These are phyloP conservation scores for Vaccinium macrocarpon DNA, from an alignment of 148 eudicot species.

Conservation along the genomic window DNA sequence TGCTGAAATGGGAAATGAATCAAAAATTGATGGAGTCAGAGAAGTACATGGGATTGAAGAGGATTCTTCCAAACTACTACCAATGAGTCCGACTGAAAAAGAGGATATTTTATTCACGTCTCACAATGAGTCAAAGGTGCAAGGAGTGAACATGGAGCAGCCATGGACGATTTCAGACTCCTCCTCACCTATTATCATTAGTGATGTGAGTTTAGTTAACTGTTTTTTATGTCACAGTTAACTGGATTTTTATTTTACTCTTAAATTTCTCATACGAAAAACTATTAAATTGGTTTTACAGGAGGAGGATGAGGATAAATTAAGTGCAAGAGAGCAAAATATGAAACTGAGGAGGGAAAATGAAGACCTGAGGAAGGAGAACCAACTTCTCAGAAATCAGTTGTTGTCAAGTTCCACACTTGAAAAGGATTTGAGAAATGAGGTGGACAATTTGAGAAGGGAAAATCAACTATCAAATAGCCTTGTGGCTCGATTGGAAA, in stretches of 20 bases:
- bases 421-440: constrained; percentile 34
- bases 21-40: constrained; percentile 14
- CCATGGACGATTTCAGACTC: constrained; percentile 1
- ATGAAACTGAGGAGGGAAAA: constrained; percentile 17
- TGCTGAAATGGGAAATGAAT: constrained; percentile 8
- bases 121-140: constrained; percentile 2
- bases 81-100: neutral
- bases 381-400: constrained; percentile 22
- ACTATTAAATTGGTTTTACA: neutral
- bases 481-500: constrained; percentile 27
- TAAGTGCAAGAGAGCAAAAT: constrained; percentile 7
- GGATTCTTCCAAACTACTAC: neutral
- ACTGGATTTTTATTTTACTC: neutral
- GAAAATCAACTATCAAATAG: constrained; percentile 17
- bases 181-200: constrained; percentile 5
- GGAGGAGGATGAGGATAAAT: constrained; percentile 22
- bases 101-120: constrained; percentile 13
- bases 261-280: too few species aligned
- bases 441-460: constrained; percentile 32
- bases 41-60: neutral
- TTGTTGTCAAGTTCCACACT: constrained; percentile 15
- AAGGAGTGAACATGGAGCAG: constrained; percentile 5
- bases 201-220: constrained; percentile 15
- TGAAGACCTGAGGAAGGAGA: constrained; percentile 31
- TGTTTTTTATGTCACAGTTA: neutral